Conservation (phyloP, 2,329 filamentous ascomycete genomes). For the Microsporum audouinii region DNA sequence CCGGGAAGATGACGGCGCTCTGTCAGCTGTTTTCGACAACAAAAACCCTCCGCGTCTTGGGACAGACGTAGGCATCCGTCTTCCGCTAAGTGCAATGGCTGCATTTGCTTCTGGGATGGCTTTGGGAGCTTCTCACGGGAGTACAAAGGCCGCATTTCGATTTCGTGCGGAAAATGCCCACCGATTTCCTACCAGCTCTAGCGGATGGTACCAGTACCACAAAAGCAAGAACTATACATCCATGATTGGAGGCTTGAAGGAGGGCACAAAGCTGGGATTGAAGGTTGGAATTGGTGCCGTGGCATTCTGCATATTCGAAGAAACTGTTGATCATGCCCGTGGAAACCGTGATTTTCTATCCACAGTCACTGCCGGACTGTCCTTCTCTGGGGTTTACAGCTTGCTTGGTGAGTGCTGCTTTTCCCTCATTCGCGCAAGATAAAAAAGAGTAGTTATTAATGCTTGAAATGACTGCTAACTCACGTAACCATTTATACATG, state of each 20-base stretch:
- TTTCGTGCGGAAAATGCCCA: slow-evolving; percentile 96
- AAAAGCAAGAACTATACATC: slow-evolving; percentile 93
- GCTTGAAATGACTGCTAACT: slow-evolving; percentile 10
- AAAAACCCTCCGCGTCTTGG: slow-evolving; percentile 40
- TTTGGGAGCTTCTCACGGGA: slow-evolving; percentile 61
- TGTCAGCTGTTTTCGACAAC: slow-evolving; percentile 26
- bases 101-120: slow-evolving; percentile 58
- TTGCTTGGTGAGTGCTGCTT: slow-evolving; percentile 56
- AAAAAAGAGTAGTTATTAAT: background rate
- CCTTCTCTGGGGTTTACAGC: slow-evolving; percentile 77
- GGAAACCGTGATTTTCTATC: slow-evolving; percentile 62
- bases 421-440: background rate
- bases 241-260: slow-evolving; percentile 62
- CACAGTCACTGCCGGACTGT: slow-evolving; percentile 70
- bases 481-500: slow-evolving; percentile 1
- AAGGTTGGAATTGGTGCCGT: slow-evolving; percentile 61
- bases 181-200: slow-evolving; percentile 68
- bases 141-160: slow-evolving; percentile 60
- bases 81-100: slow-evolving; percentile 52
- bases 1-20: background rate
- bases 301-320: slow-evolving; percentile 70
- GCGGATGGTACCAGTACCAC: slow-evolving; percentile 97
- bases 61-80: slow-evolving; percentile 52
- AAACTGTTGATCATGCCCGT: slow-evolving; percentile 61
- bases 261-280: slow-evolving; percentile 63